These are phyloP conservation scores for Phaeosphaeria sp. DNA, from an alignment of 2,329 filamentous ascomycete species.

Conservation along the genomic window DNA sequence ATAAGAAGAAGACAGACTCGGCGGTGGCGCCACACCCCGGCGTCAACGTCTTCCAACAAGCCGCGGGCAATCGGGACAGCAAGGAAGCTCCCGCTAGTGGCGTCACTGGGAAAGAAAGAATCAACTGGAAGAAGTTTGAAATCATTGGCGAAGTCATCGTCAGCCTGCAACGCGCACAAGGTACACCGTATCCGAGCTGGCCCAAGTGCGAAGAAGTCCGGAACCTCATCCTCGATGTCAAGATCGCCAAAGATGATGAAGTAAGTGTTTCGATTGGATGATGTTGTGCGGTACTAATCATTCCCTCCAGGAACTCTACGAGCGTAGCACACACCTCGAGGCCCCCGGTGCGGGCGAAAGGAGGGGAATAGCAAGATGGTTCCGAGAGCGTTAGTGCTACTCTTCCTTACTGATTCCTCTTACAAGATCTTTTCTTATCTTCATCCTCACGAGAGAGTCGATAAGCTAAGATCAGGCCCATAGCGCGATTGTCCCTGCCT, in stretches of 20 bases:
- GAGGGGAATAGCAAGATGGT: slow-evolving; percentile 54
- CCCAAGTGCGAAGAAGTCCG: slow-evolving; percentile 72
- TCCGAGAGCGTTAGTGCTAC: slow-evolving; percentile 53
- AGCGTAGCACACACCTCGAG: slow-evolving; percentile 63
- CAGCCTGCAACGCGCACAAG: slow-evolving; percentile 90
- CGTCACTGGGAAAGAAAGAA: slow-evolving; percentile 62
- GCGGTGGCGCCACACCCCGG: slow-evolving; percentile 44
- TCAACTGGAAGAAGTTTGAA: slow-evolving; percentile 99
- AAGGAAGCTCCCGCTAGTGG: slow-evolving; percentile 52
- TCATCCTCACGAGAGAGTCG: slow-evolving; percentile 19
- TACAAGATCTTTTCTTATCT: slow-evolving; percentile 17
- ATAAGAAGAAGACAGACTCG: slow-evolving; percentile 37
- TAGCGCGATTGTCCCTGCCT: slow-evolving; percentile 35
- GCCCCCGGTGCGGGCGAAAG: slow-evolving; percentile 56
- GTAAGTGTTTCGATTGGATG: slow-evolving; percentile 58
- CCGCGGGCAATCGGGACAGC: slow-evolving; percentile 35
- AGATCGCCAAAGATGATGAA: slow-evolving; percentile 85
- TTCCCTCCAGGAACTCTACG: slow-evolving; percentile 62
- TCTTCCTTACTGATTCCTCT: slow-evolving; percentile 22
- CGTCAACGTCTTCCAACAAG: slow-evolving; percentile 41
- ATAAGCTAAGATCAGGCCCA: slow-evolving; percentile 31
- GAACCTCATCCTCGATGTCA: slow-evolving; percentile 80
- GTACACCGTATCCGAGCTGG: slow-evolving; percentile 78
- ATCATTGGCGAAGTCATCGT: slow-evolving; percentile 91
- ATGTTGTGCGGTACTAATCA: slow-evolving; percentile 6